Base-by-base conservation (phyloP, 331 rosid species). In the Quercus tomentella region DNA sequence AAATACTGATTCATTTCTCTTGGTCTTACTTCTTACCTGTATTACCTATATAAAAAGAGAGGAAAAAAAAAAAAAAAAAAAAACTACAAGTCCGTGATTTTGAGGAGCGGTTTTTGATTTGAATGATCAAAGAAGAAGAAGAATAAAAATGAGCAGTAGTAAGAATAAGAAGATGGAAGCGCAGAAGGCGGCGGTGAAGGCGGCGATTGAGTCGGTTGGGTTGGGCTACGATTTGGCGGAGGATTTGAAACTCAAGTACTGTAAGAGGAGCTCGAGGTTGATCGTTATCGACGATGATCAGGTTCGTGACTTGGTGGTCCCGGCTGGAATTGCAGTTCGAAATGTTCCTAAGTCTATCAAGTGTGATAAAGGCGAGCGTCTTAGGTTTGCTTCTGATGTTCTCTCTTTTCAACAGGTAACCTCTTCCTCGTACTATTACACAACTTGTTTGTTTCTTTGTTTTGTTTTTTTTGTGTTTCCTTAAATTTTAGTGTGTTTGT, bases 291-390 rank as follows among this genome's bases (percentile, higher is more conserved):
- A 87, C 23, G 85, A 85, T 2, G 82, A 81, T 18, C 60, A 62
- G 25, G 73, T 81, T 25, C 89, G 92, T 0, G 90, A 79, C 7
- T 57, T 93, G 14, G 77, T 85, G 21, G 86, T 93, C 23, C 95
- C 93, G 0, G 89, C 90, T 2, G 89, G 92, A 18, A 70, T 93
- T 84, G 83, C 89, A 14, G 78, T 91, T 60, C 89, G 85, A n/a
- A 82, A 81, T 57, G 97, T 93, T 17, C 93, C 98, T 81, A 91
- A 88, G 81, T 91, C 92, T 51, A 90, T 93, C 72, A 91, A 91
- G 20, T 91, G 93, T 45, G 94, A 91, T 62, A 89, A 91, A 84
- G 98, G 98, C 28, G 98, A 93, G 28, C 97, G 93, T 77, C 79
- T 84, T 88, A 81, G 98, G 74, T 82, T 89, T 55, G 88, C 86